Evolutionary conservation across 495 filamentous ascomycete species (phyloP), one percentile per base, ranked within the genome.

Genomic region (Daldinia loculata): DNA sequence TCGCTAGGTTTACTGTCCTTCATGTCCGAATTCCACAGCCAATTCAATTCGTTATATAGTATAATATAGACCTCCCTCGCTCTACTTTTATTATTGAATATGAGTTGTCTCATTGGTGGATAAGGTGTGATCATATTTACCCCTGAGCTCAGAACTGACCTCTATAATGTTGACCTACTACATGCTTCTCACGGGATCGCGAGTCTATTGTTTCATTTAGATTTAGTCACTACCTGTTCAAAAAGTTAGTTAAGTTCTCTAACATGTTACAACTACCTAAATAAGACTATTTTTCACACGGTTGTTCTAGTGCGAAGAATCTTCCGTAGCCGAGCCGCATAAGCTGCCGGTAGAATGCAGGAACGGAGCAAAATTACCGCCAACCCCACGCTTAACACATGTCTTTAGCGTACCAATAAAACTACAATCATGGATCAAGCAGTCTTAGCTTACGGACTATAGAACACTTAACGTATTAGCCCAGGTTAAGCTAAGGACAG

Each of bases 1-100:
- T 59, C 68, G 50, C 56, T 45, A 68, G 65, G 57, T 75, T 65
- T 62, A 77, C 75, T 77, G 53, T 77, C 75, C 48, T 77, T 77
- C 62, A 77, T 66, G 61, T 75, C 69, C 75, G 57, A 77, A 76
- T 69, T 67, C 66, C 55, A 70, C 30, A 62, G 51, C 39, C 32
- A 69, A 45, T 75, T 75, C 66, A 59, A 57, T 76, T 75, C 71
- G 57, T 50, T 73, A 69, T 59, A 70, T 43, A 36, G 34, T 36
- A 67, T 67, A 71, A 74, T 74, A 60, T 56, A 53, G 0, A 55
- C 67, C 30, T 64, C 43, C 38, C 26, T 63, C 63, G 45, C 53
- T 64, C 36, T 32, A 22, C 36, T 12, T 14, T n/a, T 14, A 14
- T 34, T 38, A 36, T 19, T 48, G 14, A 30, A 43, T n/a, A 6